Base-by-base conservation (phyloP, 257 asterid species). In the Vinca minor region DNA sequence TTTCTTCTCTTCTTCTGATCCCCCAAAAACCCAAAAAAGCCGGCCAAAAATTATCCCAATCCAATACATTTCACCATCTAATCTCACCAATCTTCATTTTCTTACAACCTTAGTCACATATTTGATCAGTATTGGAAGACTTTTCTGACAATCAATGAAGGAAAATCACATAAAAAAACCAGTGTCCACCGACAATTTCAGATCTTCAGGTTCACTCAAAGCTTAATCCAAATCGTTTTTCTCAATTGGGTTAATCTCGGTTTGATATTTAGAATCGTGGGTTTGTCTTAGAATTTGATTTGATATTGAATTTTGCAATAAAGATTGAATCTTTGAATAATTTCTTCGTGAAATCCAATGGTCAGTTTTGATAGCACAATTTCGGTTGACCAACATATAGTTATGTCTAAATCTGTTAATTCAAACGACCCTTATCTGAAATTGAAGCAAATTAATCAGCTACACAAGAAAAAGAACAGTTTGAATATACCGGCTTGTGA, bases 321-420 rank as follows among this genome's bases (percentile, higher is more conserved):
- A 71, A 74, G 72, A 76, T 73, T 72, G 71, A 67, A 73, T 84
- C 80, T 73, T 75, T 71, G 7, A 2, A 54, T 50, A 38, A 64
- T 31, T 26, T 35, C 54, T 18, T 18, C 14, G 10, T 25, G 26
- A 52, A 69, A 80, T 70, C 82, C 95, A 85, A 92, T 92, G 98
- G 83, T 92, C 89, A 74, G 74, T 85, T 80, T 85, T 73, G 80
- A 73, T 39, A 70, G 80, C 83, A 78, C 83, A 64, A 63, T 85
- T 62, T 34, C 84, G 59, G 85, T 79, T 78, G 93, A 89, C 83
- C 88, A 79, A 71, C 83, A 76, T 26, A 58, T 76, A 64, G 75
- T 58, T 50, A 87, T 88, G 95, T 74, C 90, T 59, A 88, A 88
- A 83, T 79, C 91, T 26, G 77, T 80, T 59, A 84, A 78, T 72